Percentiles rank a stretch among this genome's conserved stretches.
These are phyloP conservation scores for Plasmodium sp. DNA, from an alignment of 169 alveolate species.

Conservation along the genomic window DNA sequence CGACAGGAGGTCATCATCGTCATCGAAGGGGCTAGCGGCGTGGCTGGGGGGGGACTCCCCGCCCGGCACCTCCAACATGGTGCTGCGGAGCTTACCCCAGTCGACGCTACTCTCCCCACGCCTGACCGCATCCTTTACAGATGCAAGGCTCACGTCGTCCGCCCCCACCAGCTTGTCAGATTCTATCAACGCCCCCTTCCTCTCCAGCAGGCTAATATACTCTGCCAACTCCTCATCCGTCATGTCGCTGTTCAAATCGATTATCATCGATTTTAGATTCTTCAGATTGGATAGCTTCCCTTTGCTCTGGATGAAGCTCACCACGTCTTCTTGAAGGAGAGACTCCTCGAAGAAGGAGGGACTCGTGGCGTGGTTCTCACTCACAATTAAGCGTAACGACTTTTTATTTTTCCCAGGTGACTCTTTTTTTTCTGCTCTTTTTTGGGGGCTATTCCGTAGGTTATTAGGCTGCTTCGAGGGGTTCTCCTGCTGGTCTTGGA, in stretches of 20 bases:
- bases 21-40: not conserved
- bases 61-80: slow-evolving; percentile 7
- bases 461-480: not conserved
- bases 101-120: slow-evolving; percentile 13
- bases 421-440: not conserved
- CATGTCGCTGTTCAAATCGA: slow-evolving; percentile 32
- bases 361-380: slow-evolving; percentile 47
- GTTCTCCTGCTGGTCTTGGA: not conserved
- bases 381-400: slow-evolving; percentile 21
- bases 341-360: slow-evolving; percentile 72
- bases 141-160: slow-evolving; percentile 12
- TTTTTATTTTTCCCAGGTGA: not conserved
- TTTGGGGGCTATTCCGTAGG: not conserved
- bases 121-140: slow-evolving; percentile 40
- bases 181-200: slow-evolving; percentile 56
- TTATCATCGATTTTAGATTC: slow-evolving; percentile 13
- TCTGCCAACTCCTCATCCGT: slow-evolving; percentile 39
- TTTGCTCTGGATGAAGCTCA: slow-evolving; percentile 44
- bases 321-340: slow-evolving; percentile 19
- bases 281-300: slow-evolving; percentile 23
- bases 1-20: not conserved
- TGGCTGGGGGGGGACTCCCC: not conserved
- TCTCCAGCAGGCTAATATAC: slow-evolving; percentile 22
- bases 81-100: not conserved
- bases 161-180: slow-evolving; percentile 65